Conservation (phyloP, 2,329 filamentous ascomycete genomes). For the Polychaeton citri region DNA sequence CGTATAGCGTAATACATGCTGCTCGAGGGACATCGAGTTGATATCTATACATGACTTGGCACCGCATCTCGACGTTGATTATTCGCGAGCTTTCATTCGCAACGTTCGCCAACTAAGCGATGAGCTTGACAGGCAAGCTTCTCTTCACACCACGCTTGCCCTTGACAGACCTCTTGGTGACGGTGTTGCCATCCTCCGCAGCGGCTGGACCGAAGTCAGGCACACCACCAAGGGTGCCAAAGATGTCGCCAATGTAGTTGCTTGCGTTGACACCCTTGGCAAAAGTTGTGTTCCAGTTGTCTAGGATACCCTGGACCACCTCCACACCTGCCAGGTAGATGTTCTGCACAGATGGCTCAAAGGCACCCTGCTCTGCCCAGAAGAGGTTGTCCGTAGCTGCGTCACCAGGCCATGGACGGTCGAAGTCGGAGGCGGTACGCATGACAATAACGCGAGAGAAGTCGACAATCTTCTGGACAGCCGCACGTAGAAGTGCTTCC, state of each 20-base stretch:
- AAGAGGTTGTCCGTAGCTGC: constrained; percentile 47
- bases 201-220: constrained; percentile 7
- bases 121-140: background rate
- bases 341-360: constrained; percentile 49
- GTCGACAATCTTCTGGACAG: constrained; percentile 45
- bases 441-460: constrained; percentile 55
- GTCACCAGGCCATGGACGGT: constrained; percentile 49
- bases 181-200: constrained; percentile 1
- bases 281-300: constrained; percentile 48
- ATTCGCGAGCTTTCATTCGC: too few relatives aligned
- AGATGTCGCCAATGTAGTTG: constrained; percentile 51
- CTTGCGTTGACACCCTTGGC: constrained; percentile 40
- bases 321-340: constrained; percentile 52
- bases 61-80: too few relatives aligned
- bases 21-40: too few relatives aligned
- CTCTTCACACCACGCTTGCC: constrained; percentile 1
- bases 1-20: too few relatives aligned
- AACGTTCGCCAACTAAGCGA: too few relatives aligned
- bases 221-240: constrained; percentile 50
- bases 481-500: constrained; percentile 49
- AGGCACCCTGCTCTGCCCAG: constrained; percentile 48
- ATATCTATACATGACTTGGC: too few relatives aligned
- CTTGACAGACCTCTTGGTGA: constrained; percentile 4
- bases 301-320: constrained; percentile 51
- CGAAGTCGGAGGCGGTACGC: constrained; percentile 58